Evolutionary conservation across 345 rosid species (phyloP).

Genomic region (Gossypium herbaceum): DNA sequence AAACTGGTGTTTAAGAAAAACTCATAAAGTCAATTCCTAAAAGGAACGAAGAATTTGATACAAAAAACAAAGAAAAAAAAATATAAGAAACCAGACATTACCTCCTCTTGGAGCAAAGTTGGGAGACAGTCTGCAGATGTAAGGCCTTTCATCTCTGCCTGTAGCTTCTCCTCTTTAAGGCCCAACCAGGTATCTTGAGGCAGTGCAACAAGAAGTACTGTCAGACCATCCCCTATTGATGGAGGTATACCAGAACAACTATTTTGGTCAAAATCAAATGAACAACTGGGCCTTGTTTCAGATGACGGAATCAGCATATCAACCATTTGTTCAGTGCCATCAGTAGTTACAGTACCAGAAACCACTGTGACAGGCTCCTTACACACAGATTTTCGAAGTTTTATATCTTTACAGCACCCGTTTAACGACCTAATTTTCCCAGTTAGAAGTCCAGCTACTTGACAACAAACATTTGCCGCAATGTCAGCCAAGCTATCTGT

Average conservation of each 20-base stretch:
- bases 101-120: slow-evolving; percentile 26
- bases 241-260: slow-evolving; percentile 24
- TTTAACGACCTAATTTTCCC: slow-evolving; percentile 18
- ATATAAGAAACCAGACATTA: not conserved
- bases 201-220: slow-evolving; percentile 26
- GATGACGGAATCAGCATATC: slow-evolving; percentile 27
- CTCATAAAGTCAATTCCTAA: not conserved
- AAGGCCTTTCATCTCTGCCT: slow-evolving; percentile 11
- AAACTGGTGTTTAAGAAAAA: not conserved
- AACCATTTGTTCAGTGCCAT: slow-evolving; percentile 16
- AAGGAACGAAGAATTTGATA: not conserved
- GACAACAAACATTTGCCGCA: slow-evolving; percentile 30
- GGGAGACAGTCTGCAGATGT: slow-evolving; percentile 14
- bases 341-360: slow-evolving; percentile 18
- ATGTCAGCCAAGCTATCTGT: slow-evolving; percentile 21
- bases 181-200: slow-evolving; percentile 27
- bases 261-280: slow-evolving; percentile 13
- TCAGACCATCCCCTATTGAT: slow-evolving; percentile 23
- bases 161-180: slow-evolving; percentile 26
- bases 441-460: slow-evolving; percentile 26
- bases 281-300: slow-evolving; percentile 6
- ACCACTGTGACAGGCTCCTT: slow-evolving; percentile 22
- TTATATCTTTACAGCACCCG: slow-evolving; percentile 20
- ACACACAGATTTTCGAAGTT: not conserved
- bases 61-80: not conserved